Percentiles rank a stretch among this genome's conserved stretches.
Evolutionary conservation across 805 yeast species (phyloP).

Genomic region (Candida silvatica): DNA sequence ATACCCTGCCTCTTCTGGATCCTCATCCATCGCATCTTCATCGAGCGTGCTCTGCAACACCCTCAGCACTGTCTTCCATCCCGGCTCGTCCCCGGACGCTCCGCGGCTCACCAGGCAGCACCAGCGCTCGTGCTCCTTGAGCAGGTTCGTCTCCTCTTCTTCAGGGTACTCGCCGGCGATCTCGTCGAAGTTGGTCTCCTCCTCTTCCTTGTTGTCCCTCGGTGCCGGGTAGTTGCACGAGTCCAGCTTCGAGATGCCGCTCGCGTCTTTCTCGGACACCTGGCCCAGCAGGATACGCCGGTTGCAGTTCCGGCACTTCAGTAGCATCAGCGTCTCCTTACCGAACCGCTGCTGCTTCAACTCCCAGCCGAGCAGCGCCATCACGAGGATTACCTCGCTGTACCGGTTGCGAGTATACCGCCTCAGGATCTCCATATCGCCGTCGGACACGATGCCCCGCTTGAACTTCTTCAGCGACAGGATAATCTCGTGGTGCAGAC

Average conservation of each 20-base stretch:
- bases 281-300: slow-evolving; percentile 24
- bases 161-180: slow-evolving; percentile 11
- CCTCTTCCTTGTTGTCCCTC: slow-evolving; percentile 8
- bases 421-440: slow-evolving; percentile 6
- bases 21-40: slow-evolving; percentile 3
- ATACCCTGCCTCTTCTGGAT: background rate
- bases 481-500: slow-evolving; percentile 7
- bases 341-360: slow-evolving; percentile 21
- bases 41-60: slow-evolving; percentile 2
- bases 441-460: slow-evolving; percentile 5
- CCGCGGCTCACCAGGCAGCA: slow-evolving; percentile 21
- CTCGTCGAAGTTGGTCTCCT: slow-evolving; percentile 4
- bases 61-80: slow-evolving; percentile 13
- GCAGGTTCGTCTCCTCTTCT: slow-evolving; percentile 19
- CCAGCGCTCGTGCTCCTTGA: slow-evolving; percentile 30
- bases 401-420: slow-evolving; percentile 6
- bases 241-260: slow-evolving; percentile 11
- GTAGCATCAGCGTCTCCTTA: slow-evolving; percentile 16
- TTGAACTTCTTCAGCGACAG: slow-evolving; percentile 9
- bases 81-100: slow-evolving; percentile 6
- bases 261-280: slow-evolving; percentile 1
- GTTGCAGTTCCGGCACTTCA: slow-evolving; percentile 27
- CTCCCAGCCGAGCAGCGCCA: slow-evolving; percentile 30
- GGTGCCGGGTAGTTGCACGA: slow-evolving; percentile 21
- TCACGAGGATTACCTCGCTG: slow-evolving; percentile 8